These are phyloP conservation scores for Rhodotorula sp. DNA, from an alignment of 1,284 basidiomycete species.

Conservation along the genomic window DNA sequence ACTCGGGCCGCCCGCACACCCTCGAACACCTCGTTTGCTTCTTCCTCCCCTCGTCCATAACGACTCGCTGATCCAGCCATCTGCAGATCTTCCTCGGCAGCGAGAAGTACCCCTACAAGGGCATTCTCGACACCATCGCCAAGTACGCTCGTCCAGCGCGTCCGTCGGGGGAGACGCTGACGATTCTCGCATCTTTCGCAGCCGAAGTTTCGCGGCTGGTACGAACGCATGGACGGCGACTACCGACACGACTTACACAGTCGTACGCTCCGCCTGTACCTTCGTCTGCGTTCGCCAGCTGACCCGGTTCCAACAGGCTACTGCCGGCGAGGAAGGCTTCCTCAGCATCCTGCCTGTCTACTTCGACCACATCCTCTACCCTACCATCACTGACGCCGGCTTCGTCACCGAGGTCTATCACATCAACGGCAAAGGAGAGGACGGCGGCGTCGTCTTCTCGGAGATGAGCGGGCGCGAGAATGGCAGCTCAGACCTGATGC, in stretches of 20 bases:
- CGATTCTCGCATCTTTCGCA: not conserved
- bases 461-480: constrained; percentile 97
- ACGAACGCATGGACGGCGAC: constrained; percentile 68
- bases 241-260: constrained; percentile 90
- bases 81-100: constrained; percentile 90
- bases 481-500: constrained; percentile 84
- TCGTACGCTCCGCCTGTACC: constrained; percentile 48
- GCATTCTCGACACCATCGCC: constrained; percentile 93
- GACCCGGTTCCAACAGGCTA: constrained; percentile 56
- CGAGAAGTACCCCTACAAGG: constrained; percentile 93
- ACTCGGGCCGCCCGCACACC: constrained; percentile 82
- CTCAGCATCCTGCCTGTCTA: constrained; percentile 88
- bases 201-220: constrained; percentile 52
- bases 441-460: constrained; percentile 75
- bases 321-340: constrained; percentile 94
- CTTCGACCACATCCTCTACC: constrained; percentile 95
- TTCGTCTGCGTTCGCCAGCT: not conserved
- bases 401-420: constrained; percentile 84
- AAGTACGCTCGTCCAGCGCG: constrained; percentile 62
- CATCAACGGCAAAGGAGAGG: constrained; percentile 82
- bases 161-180: constrained; percentile 51
- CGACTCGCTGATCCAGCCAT: constrained; percentile 44
- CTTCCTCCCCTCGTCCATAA: not conserved
- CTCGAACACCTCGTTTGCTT: constrained; percentile 60
- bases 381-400: constrained; percentile 85